Conservation (phyloP, 345 rosid species). For the Sonneratia caseolaris region DNA sequence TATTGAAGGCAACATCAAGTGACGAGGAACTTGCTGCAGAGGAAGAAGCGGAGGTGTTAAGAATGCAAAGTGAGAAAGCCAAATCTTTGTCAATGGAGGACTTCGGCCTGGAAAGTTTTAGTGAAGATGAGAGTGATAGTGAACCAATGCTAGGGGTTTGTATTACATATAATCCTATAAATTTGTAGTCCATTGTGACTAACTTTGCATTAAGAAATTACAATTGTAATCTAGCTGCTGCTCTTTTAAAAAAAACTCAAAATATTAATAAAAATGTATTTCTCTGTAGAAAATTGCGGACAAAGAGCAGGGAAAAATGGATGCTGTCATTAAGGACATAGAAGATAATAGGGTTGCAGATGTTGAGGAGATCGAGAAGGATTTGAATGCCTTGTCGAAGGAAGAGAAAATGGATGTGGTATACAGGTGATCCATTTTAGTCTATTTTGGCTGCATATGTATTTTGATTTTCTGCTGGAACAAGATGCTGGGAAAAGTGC, state of each 20-base stretch:
- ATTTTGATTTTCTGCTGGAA: neutral
- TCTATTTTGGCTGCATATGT: neutral
- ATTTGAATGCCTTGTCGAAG: constrained; percentile 61
- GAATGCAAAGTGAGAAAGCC: constrained; percentile 40
- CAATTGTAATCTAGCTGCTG: neutral
- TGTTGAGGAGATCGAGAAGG: constrained; percentile 55
- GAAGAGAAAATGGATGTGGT: constrained; percentile 88
- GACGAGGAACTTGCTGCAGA: constrained; percentile 61
- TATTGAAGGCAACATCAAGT: constrained; percentile 51
- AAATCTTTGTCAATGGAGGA: constrained; percentile 48
- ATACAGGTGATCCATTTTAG: constrained; percentile 36
- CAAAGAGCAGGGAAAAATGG: constrained; percentile 23
- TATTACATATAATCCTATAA: constrained; percentile 1
- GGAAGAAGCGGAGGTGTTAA: constrained; percentile 60
- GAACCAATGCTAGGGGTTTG: constrained; percentile 71
- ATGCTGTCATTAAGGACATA: constrained; percentile 17
- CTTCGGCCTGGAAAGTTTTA: constrained; percentile 53
- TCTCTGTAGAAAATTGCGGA: constrained; percentile 44
- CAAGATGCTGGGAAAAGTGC: neutral
- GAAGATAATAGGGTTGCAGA: constrained; percentile 21
- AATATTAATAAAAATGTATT: neutral
- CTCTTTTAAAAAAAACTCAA: neutral
- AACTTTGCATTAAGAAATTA: neutral
- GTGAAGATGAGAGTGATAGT: constrained; percentile 38
- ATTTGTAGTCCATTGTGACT: neutral